Evolutionary conservation across 2,329 filamentous ascomycete genomes (phyloP), one percentile per base, ranked within the genome.

Genomic region (Venturia oleaginea): DNA sequence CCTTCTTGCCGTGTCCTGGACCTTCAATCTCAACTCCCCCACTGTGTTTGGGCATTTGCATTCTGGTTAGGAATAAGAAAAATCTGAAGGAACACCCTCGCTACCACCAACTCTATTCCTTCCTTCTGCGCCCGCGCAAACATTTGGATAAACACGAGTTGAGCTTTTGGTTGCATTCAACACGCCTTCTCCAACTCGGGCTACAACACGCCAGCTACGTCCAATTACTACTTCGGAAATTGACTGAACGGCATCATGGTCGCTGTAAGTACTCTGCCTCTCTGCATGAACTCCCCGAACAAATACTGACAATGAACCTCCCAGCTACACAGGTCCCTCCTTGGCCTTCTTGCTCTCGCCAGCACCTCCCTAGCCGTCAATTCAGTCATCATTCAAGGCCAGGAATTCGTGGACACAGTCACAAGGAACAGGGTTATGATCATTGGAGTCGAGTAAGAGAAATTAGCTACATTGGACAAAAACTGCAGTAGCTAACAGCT

Each of bases 351-450:
- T 67, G 74, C 77, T 37, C 71, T 76, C 63, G 73, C 80, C 64
- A 74, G 77, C 68, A 74, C 81, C 68, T 79, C 77, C 46, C 71
- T 76, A 24, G 83, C 84, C 34, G 81, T 86, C 55, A 80, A 81
- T 64, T 80, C 84, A 7, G 76, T 87, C 64, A 78, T 80, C 65
- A 80, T 86, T 62, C 72, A 80, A 64, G 83, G 84, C 66, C 81
- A 83, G 72, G 81, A 87, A 72, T 86, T 87, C 73, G 79, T 87
- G 69, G 82, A 86, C 72, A 79, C 78, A 42, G 76, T 81, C 63
- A 84, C 82, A 22, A 79, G 80, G 64, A 80, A 84, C 68, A 81
- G 85, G 59, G 82, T 87, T 73, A 81, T 85, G 76, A 81, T 87
- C 66, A 76, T 86, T 66, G 84, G 84, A 72, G 82, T 86, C 65